Conservation (phyloP, 441 rosid genomes). For the Mallotus repandus region DNA sequence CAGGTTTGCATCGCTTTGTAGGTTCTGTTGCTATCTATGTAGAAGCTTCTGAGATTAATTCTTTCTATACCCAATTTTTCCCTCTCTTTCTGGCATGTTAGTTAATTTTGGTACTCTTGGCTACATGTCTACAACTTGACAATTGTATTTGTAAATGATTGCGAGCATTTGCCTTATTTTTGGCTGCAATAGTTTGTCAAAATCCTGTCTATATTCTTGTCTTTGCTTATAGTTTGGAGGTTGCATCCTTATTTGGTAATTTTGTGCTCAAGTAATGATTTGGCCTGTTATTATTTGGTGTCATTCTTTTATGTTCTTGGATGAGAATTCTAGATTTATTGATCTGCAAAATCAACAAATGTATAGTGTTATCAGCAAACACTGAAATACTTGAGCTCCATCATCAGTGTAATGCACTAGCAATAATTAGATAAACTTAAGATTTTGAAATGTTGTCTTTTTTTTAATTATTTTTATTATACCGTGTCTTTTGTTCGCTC, state of each 20-base stretch:
- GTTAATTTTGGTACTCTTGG: conserved; percentile 15
- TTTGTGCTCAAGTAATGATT: conserved; percentile 2
- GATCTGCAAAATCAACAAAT: neutral
- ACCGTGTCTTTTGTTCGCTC: too few species aligned
- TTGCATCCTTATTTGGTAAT: neutral
- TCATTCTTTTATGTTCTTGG: neutral
- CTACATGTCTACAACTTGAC: conserved; percentile 24
- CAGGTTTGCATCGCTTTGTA: conserved; percentile 34
- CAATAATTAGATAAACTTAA: too few species aligned
- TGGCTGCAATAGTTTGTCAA: conserved; percentile 8
- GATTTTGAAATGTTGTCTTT: too few species aligned
- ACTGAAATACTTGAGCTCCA: neutral
- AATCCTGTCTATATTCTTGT: neutral
- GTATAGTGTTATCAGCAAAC: neutral
- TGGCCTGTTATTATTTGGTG: neutral
- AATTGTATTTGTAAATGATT: conserved; percentile 38
- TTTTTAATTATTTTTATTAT: too few species aligned
- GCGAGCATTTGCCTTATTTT: conserved; percentile 6
- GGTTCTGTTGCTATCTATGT: conserved; percentile 17
- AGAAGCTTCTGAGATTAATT: conserved; percentile 28
- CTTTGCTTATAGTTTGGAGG: neutral
- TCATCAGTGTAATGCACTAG: neutral
- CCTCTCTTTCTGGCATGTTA: conserved; percentile 18
- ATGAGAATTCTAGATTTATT: neutral
- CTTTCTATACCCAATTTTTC: conserved; percentile 37